A percentile compares a stretch with the other conserved stretches of the same genome.
These are phyloP conservation scores for Zopfia rhizophila DNA, from an alignment of 2,329 filamentous ascomycete species.

Conservation along the genomic window DNA sequence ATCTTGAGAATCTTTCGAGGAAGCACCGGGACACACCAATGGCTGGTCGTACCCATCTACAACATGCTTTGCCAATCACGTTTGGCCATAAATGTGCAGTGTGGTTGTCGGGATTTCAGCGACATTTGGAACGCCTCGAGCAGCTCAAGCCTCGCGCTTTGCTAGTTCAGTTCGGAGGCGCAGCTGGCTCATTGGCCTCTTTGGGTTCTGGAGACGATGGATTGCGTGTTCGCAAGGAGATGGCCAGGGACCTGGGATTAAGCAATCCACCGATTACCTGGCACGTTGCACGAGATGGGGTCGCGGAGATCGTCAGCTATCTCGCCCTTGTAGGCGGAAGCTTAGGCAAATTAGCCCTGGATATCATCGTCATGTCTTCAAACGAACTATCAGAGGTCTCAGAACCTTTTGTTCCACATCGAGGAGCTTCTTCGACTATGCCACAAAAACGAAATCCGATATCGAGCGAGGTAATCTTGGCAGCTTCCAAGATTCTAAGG, in stretches of 20 bases:
- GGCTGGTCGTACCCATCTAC: conserved; percentile 67
- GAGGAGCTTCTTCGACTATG: conserved; percentile 49
- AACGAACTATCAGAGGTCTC: conserved; percentile 66
- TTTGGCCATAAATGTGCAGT: conserved; percentile 69
- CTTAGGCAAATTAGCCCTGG: conserved; percentile 66
- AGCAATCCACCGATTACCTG: conserved; percentile 65
- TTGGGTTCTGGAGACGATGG: conserved; percentile 61
- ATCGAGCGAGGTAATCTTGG: conserved; percentile 66
- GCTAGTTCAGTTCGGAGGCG: conserved; percentile 67
- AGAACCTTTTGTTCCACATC: conserved; percentile 58
- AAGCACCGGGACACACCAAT: conserved; percentile 65
- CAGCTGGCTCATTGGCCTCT: conserved; percentile 65
- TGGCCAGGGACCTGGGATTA: conserved; percentile 62
- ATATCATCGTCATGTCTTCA: conserved; percentile 68
- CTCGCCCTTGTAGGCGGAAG: conserved; percentile 65
- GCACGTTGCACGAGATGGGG: conserved; percentile 65
- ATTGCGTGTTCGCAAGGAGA: conserved; percentile 59
- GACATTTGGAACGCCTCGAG: conserved; percentile 60
- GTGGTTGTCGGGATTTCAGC: conserved; percentile 62
- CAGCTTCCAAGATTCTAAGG: conserved; percentile 64
- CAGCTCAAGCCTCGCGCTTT: conserved; percentile 60
- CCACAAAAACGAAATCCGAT: conserved; percentile 67
- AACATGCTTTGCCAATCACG: conserved; percentile 66
- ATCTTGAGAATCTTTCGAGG: conserved; percentile 55
- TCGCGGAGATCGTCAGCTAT: conserved; percentile 65